Percentiles rank a stretch among this genome's conserved stretches.
phyloP scores from a whole-genome alignment of 1,139 yeast genomes.

The Saccharomyces hybrid region DNA sequence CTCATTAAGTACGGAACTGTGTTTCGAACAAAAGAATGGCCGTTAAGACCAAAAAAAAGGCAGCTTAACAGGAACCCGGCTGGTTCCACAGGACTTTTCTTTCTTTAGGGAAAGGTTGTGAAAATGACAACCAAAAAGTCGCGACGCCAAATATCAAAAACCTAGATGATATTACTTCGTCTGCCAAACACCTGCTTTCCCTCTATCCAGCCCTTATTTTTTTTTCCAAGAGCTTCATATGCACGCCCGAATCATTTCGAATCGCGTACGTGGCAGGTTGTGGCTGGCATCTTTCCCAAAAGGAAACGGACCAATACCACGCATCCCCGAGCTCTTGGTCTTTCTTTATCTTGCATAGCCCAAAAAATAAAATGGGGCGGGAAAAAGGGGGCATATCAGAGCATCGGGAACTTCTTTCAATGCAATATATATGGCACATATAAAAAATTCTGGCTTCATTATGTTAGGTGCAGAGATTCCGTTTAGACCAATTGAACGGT shows the following conservation, averaged over 20 bases:
- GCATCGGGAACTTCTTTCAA: neutral
- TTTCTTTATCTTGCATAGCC: neutral
- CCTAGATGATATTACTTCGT: neutral
- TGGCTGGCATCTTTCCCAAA: neutral
- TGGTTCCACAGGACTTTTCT: neutral
- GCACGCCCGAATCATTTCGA: neutral
- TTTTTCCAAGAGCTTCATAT: neutral
- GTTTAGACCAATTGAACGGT: neutral
- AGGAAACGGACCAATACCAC: neutral
- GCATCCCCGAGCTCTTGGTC: neutral
- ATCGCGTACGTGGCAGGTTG: neutral
- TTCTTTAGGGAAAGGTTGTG: neutral
- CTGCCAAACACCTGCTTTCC: neutral
- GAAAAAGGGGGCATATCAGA: neutral
- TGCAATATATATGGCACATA: neutral
- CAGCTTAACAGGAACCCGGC: neutral
- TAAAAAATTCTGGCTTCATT: neutral
- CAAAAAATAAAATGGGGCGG: neutral
- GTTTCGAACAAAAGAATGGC: neutral
- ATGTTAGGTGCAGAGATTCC: neutral
- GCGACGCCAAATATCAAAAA: neutral
- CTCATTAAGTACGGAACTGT: neutral
- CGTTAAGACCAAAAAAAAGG: neutral
- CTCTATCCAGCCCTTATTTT: neutral
- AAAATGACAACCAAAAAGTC: neutral